phyloP scores from a whole-genome alignment of 139 green algal genomes.

The Desmodesmus armatus region DNA sequence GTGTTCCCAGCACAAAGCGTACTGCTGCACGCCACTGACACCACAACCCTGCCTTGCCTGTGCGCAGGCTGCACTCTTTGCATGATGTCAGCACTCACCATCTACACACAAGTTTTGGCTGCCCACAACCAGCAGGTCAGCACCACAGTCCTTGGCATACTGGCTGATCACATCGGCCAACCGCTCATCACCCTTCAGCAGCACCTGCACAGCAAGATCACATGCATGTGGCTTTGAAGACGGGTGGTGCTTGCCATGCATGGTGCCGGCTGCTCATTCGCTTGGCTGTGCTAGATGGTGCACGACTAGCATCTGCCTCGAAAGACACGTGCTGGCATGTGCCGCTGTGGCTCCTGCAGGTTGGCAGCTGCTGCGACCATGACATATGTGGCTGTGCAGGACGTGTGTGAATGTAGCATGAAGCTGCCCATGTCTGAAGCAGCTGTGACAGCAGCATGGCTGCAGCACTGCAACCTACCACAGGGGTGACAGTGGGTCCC shows the following conservation, averaged over 20 bases:
- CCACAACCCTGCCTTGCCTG: no score
- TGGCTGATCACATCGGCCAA: slow-evolving; percentile 8
- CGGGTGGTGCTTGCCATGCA: not conserved
- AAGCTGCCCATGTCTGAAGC: not conserved
- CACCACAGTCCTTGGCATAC: not conserved
- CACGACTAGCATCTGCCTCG: no score
- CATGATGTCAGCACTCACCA: slow-evolving; percentile 25
- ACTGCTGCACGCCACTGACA: no score
- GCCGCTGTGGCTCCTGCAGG: not conserved
- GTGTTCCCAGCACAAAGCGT: no score
- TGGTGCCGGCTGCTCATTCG: no score
- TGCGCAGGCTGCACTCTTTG: not conserved
- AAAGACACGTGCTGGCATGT: not conserved
- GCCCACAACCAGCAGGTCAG: slow-evolving; percentile 41
- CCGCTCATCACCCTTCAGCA: slow-evolving; percentile 39
- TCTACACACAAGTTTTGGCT: slow-evolving; percentile 35
- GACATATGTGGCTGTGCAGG: no score
- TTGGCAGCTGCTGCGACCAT: no score
- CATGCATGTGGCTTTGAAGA: not conserved
- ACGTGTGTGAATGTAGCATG: no score
- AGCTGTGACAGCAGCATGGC: not conserved
- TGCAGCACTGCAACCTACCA: slow-evolving; percentile 12
- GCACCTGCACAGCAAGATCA: slow-evolving; percentile 8
- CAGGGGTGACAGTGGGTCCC: slow-evolving; percentile 19
- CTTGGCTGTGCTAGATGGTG: no score